Evolutionary conservation across 305 asterid genomes (phyloP), one percentile per base, ranked within the genome.

Genomic region (Lippia alba): DNA sequence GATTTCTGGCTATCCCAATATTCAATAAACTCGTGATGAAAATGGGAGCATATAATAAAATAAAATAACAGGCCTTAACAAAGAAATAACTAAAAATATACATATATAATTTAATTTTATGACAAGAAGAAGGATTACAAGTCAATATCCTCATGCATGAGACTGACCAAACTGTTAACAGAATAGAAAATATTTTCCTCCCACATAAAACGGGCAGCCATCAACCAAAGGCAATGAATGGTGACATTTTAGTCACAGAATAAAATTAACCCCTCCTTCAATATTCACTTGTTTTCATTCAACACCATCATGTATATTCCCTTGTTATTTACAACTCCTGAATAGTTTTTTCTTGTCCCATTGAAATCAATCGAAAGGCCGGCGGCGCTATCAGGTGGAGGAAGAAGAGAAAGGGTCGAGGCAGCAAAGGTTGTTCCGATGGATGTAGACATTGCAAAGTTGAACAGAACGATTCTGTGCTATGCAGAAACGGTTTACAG

Each of bases 401-500:
- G 80, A 72, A 74, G 83, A 61, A 65, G 80, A 64, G 81, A 40
- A 72, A 68, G 55, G 69, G 54, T 46, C 20, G 70, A 61, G 19
- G 62, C 56, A 58, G 73, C 56, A 51, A 15, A 56, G 44, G 34
- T 56, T 33, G 18, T 12, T 32, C 66, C 74, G 24, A 39, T 40
- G 60, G 39, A 34, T 11, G 0, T 79, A 30, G 84, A 89, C 70
- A 12, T 85, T 33, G 64, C 2, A 0, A 72, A 16, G 73, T 76
- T 94, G 5, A 82, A 82, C 61, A 54, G 20, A 56, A 84, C 82
- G 49, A 82, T 94, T 53, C 56, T 74, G 36, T 94, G 99, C 81
- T 80, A 79, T 64, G 85, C 97, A 0, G 87, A 90, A 33, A 90
- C 88, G 14, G 87, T 94, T 63, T 91, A 85, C 72, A 69, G 99